Percentiles rank a stretch among this genome's conserved stretches.
These are phyloP conservation scores for Graphilbum ipis-grandicollis DNA, from an alignment of 2,329 filamentous ascomycete species.

Conservation along the genomic window DNA sequence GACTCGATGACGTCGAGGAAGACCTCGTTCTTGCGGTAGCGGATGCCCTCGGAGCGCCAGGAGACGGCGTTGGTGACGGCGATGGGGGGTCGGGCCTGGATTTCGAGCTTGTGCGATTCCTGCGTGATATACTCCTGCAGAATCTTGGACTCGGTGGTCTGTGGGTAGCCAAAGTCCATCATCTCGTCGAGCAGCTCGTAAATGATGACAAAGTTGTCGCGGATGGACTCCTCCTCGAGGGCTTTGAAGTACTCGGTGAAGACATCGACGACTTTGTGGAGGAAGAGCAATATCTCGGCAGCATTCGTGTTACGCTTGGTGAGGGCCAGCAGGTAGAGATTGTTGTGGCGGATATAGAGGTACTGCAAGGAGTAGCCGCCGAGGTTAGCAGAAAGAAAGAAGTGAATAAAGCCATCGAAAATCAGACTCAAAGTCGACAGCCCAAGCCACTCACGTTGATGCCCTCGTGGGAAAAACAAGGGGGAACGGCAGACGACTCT, in stretches of 20 bases:
- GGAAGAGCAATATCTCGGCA: conserved; percentile 92
- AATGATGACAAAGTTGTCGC: conserved; percentile 98
- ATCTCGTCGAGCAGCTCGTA: conserved; percentile 98
- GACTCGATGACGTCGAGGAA: conserved; percentile 96
- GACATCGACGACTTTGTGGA: conserved; percentile 95
- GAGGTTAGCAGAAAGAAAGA: background rate
- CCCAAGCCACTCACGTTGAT: conserved; percentile 67
- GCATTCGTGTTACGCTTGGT: conserved; percentile 99
- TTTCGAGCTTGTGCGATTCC: conserved; percentile 95
- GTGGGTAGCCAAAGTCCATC: conserved; percentile 99
- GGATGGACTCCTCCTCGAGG: conserved; percentile 93
- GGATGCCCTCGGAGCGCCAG: conserved; percentile 94
- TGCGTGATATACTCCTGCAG: conserved; percentile 98
- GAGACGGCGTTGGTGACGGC: conserved; percentile 96
- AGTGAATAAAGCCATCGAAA: too few relatives aligned
- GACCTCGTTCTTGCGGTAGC: conserved; percentile 98
- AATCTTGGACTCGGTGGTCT: conserved; percentile 97
- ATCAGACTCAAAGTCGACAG: background rate
- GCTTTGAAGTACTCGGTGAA: conserved; percentile 99
- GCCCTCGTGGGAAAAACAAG: conserved; percentile 95
- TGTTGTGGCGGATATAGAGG: conserved; percentile 98
- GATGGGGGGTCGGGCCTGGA: conserved; percentile 89
- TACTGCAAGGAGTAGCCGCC: conserved; percentile 52
- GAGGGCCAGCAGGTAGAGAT: conserved; percentile 91
- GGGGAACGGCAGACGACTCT: conserved; percentile 91